Evolutionary conservation across 192 early-diverging fungal genomes (phyloP).

Genomic region (Paraglomus brasilianum): DNA sequence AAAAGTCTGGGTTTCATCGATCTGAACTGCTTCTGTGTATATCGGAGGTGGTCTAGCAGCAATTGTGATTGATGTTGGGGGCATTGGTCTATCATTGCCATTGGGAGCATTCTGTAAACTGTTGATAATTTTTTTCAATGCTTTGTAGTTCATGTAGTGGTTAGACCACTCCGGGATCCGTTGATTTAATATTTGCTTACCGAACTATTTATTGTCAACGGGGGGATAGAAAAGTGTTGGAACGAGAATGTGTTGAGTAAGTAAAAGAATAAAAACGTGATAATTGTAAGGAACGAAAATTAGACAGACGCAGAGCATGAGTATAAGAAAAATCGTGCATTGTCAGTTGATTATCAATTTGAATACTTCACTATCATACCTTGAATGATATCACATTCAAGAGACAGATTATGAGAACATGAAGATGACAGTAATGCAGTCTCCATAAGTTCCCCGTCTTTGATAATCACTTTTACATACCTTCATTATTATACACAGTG

Average conservation of each 20-base stretch:
- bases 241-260: not conserved
- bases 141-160: conserved; percentile 98
- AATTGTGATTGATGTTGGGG: conserved; percentile 40
- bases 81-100: conserved; percentile 18
- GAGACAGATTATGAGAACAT: too few relatives aligned
- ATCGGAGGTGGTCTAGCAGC: conserved; percentile 42
- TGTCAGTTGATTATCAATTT: too few relatives aligned
- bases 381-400: too few relatives aligned
- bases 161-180: conserved; percentile 89
- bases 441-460: too few relatives aligned
- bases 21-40: conserved; percentile 34
- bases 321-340: too few relatives aligned
- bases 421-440: too few relatives aligned
- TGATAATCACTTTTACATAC: too few relatives aligned
- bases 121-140: conserved; percentile 96
- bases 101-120: conserved; percentile 39
- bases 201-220: conserved; percentile 66
- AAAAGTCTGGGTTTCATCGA: conserved; percentile 51
- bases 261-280: too few relatives aligned
- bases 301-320: too few relatives aligned
- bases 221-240: not conserved
- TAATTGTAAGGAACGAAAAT: too few relatives aligned
- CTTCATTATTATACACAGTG: too few relatives aligned
- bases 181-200: conserved; percentile 95
- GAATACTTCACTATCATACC: too few relatives aligned